Percentiles rank a stretch among this genome's conserved stretches.
Conservation (phyloP, 129 eudicot species). For the Saussurea involucrata region DNA sequence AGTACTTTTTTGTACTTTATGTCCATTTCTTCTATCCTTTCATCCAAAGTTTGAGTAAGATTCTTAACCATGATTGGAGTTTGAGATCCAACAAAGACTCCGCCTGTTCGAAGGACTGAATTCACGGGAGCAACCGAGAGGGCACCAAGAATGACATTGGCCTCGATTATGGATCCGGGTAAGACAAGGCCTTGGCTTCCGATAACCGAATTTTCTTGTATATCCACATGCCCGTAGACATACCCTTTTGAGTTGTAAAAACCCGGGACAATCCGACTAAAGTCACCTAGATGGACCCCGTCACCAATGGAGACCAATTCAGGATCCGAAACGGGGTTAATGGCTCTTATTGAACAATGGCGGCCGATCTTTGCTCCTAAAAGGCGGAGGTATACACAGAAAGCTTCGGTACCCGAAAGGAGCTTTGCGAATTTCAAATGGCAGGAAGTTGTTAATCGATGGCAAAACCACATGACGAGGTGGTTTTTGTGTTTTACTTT, state of each 20-base stretch:
- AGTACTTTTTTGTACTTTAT: slow-evolving; percentile 40
- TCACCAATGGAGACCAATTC: slow-evolving; percentile 30
- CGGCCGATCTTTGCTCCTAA: slow-evolving; percentile 38
- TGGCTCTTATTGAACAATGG: slow-evolving; percentile 48
- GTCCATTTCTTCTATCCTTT: slow-evolving; percentile 42
- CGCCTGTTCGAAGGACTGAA: slow-evolving; percentile 38
- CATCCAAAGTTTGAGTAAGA: slow-evolving; percentile 25
- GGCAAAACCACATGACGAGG: slow-evolving; percentile 25
- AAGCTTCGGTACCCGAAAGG: slow-evolving; percentile 52
- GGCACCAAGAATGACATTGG: slow-evolving; percentile 49
- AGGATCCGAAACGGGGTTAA: slow-evolving; percentile 36
- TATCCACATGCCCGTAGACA: slow-evolving; percentile 17
- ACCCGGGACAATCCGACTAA: slow-evolving; percentile 34
- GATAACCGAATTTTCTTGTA: slow-evolving; percentile 37
- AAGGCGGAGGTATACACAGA: slow-evolving; percentile 34
- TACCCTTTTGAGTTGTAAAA: slow-evolving; percentile 33
- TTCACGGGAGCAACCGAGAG: slow-evolving; percentile 49
- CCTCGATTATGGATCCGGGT: slow-evolving; percentile 37
- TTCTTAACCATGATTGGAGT: slow-evolving; percentile 44
- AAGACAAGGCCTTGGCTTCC: slow-evolving; percentile 42
- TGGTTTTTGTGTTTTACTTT: slow-evolving; percentile 20
- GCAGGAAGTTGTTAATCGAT: slow-evolving; percentile 27
- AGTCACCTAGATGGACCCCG: slow-evolving; percentile 52
- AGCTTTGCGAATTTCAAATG: slow-evolving; percentile 41
- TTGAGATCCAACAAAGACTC: slow-evolving; percentile 47